Evolutionary conservation across 805 yeast species (phyloP), one percentile per base, ranked within the genome.

Genomic region (Wickerhamiella azymoides): DNA sequence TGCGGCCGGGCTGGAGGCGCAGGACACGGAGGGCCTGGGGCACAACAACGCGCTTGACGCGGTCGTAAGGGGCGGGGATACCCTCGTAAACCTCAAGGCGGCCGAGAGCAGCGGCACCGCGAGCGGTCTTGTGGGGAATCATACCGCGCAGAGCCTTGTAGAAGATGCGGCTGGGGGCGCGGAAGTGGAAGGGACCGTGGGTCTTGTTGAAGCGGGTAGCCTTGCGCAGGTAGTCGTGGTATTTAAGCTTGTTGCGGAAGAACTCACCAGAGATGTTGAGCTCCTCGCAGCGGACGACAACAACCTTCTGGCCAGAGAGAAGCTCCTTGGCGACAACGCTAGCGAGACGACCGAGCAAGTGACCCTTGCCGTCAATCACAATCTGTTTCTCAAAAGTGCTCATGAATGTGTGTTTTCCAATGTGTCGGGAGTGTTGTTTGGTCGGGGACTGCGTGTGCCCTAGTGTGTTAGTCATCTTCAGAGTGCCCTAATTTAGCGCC

Each of bases 181-280:
- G 92, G 95, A 92, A 92, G 73, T 92, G 99, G 96, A 89, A 92
- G 67, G 97, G 97, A 77, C 98, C 99, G 72, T 86, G 82, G 66
- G 78, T 81, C 77, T 86, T 86, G 94, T 92, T 92, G 88, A 72
- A 92, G 76, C 94, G 83, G 69, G 98, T 88, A 65, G 93, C 84
- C 81, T 92, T 92, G 81, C 98, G 88, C 74, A 92, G 82, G 86
- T 88, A 92, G 71, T 93, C 99, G 74, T 88, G 96, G 92, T 86
- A 92, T 84, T 92, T 92, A 74, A 89, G 82, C 77, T 92, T 92
- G 82, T 89, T 85, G 79, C 98, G 88, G 96, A 92, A 92, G 72
- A 92, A 88, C 77, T 92, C 97, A 72, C 98, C 98, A 65, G 96
- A 85, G 71, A 92, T 85, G 92, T 92, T 92, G 71, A 92, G 79